Base-by-base conservation (phyloP, 2,329 filamentous ascomycete species). In the Seiridium cupressi region DNA sequence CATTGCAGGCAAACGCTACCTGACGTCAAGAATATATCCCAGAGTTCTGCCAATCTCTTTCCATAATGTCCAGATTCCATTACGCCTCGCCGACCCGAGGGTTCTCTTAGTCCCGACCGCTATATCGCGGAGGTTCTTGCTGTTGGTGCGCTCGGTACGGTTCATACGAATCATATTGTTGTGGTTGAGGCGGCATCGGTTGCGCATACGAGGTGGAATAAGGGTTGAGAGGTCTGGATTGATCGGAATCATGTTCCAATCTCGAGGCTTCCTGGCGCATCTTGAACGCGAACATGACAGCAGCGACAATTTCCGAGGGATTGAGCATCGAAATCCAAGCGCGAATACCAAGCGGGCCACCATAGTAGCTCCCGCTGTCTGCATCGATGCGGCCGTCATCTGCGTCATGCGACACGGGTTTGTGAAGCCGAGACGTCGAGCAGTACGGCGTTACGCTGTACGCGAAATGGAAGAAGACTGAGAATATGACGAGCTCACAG, bases 381-480 rank as follows among this genome's bases (percentile, higher is more conserved):
- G 32, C 49, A 35, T 32, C 13, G 10, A 8, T 26, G 18, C 31
- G 35, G 11, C 48, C 48, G 44, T 38, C n/a, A 13, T 46, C 53
- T 10, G 36, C 32, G 6, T 34, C 46, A 3, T 9, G 3, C 13
- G 58, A 48, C 13, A 55, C 35, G 8, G 44, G 55, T 51, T 56
- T 56, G 56, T 55, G 56, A 5, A 8, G 26, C 9, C 38, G 51
- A 4, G 60, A 55, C 3, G 44, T 44, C 32, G 59, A 46, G 18
- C 34, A 51, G 61, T 69, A 69, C 32, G 65, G 60, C 51, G 60
- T 60, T 13, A 65, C 62, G 48, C 63, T 64, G 58, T 68, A 69
- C 5, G 67, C 65, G 47, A 63, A 66, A 60, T 68, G 64, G 60
- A 67, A 68, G 58, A 68, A 66, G n/a, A 67, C 26, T 13, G 64